phyloP scores from a whole-genome alignment of 225 moss, liverwort and hornwort species.

The Pseudoscleropodium purum region DNA sequence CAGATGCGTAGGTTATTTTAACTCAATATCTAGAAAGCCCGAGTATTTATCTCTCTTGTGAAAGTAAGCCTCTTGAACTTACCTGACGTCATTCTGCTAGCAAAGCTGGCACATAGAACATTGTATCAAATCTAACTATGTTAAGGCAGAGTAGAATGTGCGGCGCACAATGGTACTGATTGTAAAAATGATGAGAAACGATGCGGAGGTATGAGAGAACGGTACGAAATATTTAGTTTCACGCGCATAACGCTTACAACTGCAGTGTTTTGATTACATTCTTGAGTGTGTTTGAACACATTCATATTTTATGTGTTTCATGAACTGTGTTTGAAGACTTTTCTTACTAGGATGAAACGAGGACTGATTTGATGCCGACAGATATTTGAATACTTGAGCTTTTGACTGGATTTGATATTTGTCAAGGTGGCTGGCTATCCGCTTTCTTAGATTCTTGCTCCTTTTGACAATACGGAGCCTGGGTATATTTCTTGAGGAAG shows the following conservation, averaged over 20 bases:
- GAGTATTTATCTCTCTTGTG: background rate
- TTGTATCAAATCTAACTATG: background rate
- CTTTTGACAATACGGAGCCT: background rate
- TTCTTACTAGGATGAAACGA: no score
- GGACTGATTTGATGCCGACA: no score
- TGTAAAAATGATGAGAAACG: background rate
- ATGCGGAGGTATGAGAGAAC: background rate
- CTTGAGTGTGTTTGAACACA: background rate
- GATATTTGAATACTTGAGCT: background rate
- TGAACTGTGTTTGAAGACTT: no score
- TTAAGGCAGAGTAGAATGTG: background rate
- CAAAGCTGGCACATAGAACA: background rate
- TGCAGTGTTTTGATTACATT: background rate
- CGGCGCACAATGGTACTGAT: background rate
- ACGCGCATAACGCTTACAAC: background rate
- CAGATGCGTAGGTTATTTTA: background rate
- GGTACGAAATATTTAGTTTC: background rate
- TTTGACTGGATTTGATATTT: background rate
- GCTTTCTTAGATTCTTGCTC: background rate
- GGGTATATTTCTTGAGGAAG: background rate
- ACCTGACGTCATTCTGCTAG: background rate
- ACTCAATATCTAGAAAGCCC: background rate
- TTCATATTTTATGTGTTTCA: background rate
- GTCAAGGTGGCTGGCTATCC: background rate
- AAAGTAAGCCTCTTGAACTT: background rate